Evolutionary conservation across 2,329 filamentous ascomycete species (phyloP).

Genomic region (Orbilia blumenaviensis): DNA sequence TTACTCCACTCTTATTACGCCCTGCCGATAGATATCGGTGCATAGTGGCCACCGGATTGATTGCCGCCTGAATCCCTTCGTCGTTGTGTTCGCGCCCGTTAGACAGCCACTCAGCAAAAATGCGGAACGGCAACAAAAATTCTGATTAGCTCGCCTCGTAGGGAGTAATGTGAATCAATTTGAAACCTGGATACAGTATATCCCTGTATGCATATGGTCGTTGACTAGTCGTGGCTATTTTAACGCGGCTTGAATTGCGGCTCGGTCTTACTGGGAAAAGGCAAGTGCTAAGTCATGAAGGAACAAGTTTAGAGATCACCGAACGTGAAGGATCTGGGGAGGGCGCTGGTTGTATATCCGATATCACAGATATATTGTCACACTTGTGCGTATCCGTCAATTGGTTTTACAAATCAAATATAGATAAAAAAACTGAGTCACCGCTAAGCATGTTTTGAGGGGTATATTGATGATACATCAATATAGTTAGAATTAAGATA

Average conservation of each 20-base stretch:
- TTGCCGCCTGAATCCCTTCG: neutral
- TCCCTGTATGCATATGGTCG: neutral
- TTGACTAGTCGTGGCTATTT: neutral
- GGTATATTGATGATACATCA: too few relatives aligned
- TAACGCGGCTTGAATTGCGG: neutral
- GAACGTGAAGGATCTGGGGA: too few relatives aligned
- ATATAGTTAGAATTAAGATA: too few relatives aligned
- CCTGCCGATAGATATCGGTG: neutral
- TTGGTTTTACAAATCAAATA: neutral
- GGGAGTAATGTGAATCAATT: neutral
- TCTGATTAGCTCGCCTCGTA: neutral
- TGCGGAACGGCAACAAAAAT: too few relatives aligned
- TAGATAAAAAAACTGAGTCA: neutral
- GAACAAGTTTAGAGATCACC: too few relatives aligned
- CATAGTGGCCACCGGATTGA: neutral
- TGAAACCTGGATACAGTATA: neutral
- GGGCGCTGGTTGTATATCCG: too few relatives aligned
- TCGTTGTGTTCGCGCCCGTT: neutral
- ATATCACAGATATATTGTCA: too few relatives aligned
- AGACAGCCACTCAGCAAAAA: neutral
- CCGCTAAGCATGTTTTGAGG: neutral
- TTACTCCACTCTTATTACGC: conserved; percentile 4
- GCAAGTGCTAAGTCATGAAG: too few relatives aligned
- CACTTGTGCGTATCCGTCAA: neutral
- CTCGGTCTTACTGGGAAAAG: too few relatives aligned